Base-by-base conservation (phyloP, 345 rosid genomes). In the Ailanthus altissimus region DNA sequence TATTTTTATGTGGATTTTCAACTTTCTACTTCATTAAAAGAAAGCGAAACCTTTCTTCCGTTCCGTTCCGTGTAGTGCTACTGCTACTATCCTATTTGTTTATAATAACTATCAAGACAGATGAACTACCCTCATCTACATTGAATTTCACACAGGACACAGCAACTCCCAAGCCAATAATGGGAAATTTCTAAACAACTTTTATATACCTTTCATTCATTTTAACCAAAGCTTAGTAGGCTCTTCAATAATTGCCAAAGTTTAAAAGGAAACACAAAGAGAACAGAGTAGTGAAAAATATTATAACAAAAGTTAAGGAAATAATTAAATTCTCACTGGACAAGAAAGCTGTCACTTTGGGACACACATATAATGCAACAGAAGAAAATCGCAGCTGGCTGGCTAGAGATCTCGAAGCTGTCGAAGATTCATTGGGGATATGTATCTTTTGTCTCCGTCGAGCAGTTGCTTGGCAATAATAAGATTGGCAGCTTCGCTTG, bases 401-500 rank as follows among this genome's bases (percentile, higher is more conserved):
- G 25, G 36, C 85, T 75, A 91, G 73, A 85, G 86, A 65, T 88
- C 86, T 64, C 93, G 85, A 64, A 93, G 98, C 32, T 87, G 96
- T 66, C 88, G 83, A 38, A 94, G 90, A 76, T 91, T 92, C 70
- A 91, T 64, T 0, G 97, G 97, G 14, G 93, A 83, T 5, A 90
- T 82, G 69, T 76, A 87, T 38, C 59, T 85, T 3, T 83, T 60
- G 38, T 84, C 90, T 5, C 94, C 98, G 21, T 85, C 80, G 13
- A 93, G 53, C 46, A 89, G 83, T 83, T 89, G 86, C 65, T 86
- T 89, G 15, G 94, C 98, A 43, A 90, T 67, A 13, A 92, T 73
- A 47, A 91, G 53, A 74, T 90, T 93, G 56, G 98, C 90, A 11
- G 97, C 96, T 74, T 95, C 97, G 20, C 91, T 92, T 43, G 93